Conservation (phyloP, 306 rosid species). For the Vigna mungo region DNA sequence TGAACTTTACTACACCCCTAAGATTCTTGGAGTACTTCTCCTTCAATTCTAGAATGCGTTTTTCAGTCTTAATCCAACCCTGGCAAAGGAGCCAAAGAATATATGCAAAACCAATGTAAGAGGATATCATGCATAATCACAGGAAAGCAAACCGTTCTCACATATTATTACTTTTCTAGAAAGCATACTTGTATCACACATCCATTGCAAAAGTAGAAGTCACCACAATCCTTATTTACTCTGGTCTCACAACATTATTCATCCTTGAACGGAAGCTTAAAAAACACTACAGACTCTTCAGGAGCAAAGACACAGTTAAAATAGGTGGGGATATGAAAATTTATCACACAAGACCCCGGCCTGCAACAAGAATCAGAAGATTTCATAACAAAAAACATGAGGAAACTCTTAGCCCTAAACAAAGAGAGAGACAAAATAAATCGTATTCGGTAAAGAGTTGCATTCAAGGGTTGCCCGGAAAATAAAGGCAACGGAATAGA, state of each 20-base stretch:
- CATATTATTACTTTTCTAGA: no score
- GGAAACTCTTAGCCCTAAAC: neutral
- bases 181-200: neutral
- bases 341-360: neutral
- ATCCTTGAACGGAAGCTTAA: conserved; percentile 1
- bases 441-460: neutral
- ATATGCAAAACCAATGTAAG: no score
- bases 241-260: conserved; percentile 35
- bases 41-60: no score
- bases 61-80: no score
- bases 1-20: no score
- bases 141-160: no score
- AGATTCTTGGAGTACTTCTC: no score
- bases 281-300: neutral
- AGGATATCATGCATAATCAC: no score
- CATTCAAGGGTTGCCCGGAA: neutral
- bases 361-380: conserved; percentile 39
- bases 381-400: neutral
- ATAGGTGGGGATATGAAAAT: conserved; percentile 2
- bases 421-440: no score
- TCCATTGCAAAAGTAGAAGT: neutral
- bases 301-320: neutral
- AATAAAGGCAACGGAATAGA: conserved; percentile 8
- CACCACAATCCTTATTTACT: conserved; percentile 7
- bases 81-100: neutral